Evolutionary conservation across 192 early-diverging fungal genomes (phyloP).

Genomic region (Diversispora epigaea): DNA sequence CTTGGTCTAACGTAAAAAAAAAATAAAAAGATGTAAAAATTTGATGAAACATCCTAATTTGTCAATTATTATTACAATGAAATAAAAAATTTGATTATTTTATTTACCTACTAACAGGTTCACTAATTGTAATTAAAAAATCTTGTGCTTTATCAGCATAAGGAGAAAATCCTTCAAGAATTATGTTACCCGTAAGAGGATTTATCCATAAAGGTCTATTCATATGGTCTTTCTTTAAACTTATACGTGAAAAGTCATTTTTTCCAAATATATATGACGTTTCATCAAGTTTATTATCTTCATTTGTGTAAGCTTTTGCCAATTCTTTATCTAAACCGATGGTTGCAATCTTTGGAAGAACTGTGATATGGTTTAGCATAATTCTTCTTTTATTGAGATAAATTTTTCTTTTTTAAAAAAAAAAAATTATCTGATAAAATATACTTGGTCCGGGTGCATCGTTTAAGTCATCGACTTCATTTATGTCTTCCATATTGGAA

Average conservation of each 20-base stretch:
- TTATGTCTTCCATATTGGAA: too few relatives aligned
- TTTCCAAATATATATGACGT: too few relatives aligned
- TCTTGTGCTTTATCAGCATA: slow-evolving; percentile 95
- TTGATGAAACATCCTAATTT: not conserved
- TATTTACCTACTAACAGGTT: slow-evolving; percentile 82
- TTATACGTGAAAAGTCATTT: slow-evolving; percentile 69
- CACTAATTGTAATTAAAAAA: slow-evolving; percentile 92
- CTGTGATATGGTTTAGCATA: too few relatives aligned
- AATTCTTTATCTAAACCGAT: too few relatives aligned
- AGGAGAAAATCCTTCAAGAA: slow-evolving; percentile 95
- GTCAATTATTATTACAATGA: slow-evolving; percentile 18
- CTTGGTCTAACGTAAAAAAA: slow-evolving; percentile 46
- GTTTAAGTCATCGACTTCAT: too few relatives aligned
- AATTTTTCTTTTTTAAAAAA: too few relatives aligned
- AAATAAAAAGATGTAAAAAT: not conserved
- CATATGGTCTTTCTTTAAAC: slow-evolving; percentile 85
- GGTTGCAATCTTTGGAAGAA: too few relatives aligned
- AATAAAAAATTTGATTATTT: not conserved
- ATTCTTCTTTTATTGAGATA: too few relatives aligned
- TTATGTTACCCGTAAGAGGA: slow-evolving; percentile 76
- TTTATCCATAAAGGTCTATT: slow-evolving; percentile 91
- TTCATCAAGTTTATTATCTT: too few relatives aligned
- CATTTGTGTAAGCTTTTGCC: too few relatives aligned
- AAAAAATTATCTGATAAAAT: too few relatives aligned
- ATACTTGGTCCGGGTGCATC: too few relatives aligned